Conservation (phyloP, 202 grass and related monocot species). For the Elaeis oleifera region DNA sequence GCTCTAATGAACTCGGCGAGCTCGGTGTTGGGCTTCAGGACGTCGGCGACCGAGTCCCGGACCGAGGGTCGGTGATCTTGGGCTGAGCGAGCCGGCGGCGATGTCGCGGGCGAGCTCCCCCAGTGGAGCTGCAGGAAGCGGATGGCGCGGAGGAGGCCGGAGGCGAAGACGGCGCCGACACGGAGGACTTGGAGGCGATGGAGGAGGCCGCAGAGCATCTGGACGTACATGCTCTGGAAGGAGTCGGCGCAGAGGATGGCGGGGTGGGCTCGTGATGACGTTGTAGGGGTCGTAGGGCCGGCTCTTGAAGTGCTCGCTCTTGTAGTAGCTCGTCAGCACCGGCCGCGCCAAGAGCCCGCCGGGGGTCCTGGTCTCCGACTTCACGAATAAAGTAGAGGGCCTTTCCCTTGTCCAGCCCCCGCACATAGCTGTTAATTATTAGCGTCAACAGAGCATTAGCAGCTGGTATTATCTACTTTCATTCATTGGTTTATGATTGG, state of each 20-base stretch:
- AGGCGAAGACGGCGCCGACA: slow-evolving; percentile 87
- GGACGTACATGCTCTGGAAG: slow-evolving; percentile 97
- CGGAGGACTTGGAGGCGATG: slow-evolving; percentile 81
- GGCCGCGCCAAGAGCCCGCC: slow-evolving; percentile 72
- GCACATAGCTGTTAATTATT: slow-evolving; percentile 45
- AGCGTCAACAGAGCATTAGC: slow-evolving; percentile 8
- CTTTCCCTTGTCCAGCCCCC: slow-evolving; percentile 83
- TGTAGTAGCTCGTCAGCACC: slow-evolving; percentile 98
- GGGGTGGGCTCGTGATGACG: slow-evolving; percentile 77
- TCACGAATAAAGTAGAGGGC: slow-evolving; percentile 94
- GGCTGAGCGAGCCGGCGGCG: slow-evolving; percentile 39
- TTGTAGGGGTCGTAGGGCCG: slow-evolving; percentile 74
- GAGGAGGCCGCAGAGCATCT: slow-evolving; percentile 93
- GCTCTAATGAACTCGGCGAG: slow-evolving; percentile 49
- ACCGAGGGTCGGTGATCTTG: slow-evolving; percentile 56
- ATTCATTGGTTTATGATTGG: too few relatives aligned
- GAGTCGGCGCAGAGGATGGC: slow-evolving; percentile 86
- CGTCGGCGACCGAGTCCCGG: slow-evolving; percentile 50
- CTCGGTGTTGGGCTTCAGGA: slow-evolving; percentile 50
- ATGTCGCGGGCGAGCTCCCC: slow-evolving; percentile 59
- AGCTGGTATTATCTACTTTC: too few relatives aligned
- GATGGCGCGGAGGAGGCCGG: slow-evolving; percentile 83
- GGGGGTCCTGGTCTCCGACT: slow-evolving; percentile 87
- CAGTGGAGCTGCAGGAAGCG: slow-evolving; percentile 94
- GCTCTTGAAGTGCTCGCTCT: slow-evolving; percentile 86